Conservation (phyloP, 2,329 filamentous ascomycete species). For the Aspergillus candidus region DNA sequence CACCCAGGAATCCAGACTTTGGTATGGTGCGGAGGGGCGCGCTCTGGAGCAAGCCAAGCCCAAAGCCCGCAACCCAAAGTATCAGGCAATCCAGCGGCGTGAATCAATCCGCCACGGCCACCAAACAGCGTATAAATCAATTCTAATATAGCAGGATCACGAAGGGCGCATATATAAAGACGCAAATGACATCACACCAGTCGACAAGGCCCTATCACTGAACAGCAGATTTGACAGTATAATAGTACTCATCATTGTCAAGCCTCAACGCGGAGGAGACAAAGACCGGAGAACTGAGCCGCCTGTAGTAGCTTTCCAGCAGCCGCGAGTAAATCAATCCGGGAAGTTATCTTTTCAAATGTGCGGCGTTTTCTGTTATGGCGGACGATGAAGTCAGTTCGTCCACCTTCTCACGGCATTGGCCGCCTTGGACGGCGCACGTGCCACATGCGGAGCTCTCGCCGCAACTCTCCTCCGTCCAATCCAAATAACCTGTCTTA, state of each 20-base stretch:
- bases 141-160: constrained; percentile 7
- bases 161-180: constrained; percentile 18
- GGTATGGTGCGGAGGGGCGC: too few species aligned
- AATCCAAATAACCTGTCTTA: background rate
- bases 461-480: constrained; percentile 2
- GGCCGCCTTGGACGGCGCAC: constrained; percentile 14
- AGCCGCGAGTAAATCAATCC: too few species aligned
- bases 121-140: background rate
- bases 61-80: too few species aligned
- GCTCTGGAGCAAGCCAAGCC: too few species aligned
- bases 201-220: constrained; percentile 5
- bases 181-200: constrained; percentile 10
- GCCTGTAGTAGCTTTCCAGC: too few species aligned
- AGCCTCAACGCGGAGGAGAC: background rate
- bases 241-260: constrained; percentile 2
- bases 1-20: background rate
- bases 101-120: background rate
- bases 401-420: background rate
- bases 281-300: too few species aligned
- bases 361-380: background rate
- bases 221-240: constrained; percentile 2
- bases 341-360: background rate
- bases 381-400: constrained; percentile 16
- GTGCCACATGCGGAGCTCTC: constrained; percentile 12
- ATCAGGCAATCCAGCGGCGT: too few species aligned